Conservation (phyloP, 129 eudicot genomes). For the Smallanthus sonchifolius region DNA sequence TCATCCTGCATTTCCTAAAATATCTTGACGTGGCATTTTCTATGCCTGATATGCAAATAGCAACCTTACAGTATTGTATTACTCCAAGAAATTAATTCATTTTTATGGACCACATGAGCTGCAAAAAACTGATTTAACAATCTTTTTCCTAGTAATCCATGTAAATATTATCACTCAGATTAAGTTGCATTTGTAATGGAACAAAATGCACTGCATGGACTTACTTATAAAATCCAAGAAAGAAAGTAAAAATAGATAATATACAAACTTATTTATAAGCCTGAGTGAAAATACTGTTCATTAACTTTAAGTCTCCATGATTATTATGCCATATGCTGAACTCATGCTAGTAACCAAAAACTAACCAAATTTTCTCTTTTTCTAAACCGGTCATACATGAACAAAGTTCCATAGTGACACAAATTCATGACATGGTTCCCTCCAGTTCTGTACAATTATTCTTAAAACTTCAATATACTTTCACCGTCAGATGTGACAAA, state of each 20-base stretch:
- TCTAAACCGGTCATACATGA: background rate
- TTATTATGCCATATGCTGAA: background rate
- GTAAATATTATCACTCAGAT: background rate
- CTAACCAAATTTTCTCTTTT: background rate
- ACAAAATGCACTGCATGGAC: background rate
- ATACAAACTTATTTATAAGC: background rate
- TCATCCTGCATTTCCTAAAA: background rate
- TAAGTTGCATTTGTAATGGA: background rate
- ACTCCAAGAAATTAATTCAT: background rate
- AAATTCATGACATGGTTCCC: background rate
- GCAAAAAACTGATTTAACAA: background rate
- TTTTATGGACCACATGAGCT: background rate
- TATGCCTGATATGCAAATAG: background rate
- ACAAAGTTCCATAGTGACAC: background rate
- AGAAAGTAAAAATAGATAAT: background rate
- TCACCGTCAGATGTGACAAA: background rate
- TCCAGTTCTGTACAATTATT: background rate
- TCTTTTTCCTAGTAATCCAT: background rate
- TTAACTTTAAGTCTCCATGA: background rate
- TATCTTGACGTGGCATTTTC: background rate
- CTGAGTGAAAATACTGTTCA: background rate
- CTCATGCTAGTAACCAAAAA: background rate
- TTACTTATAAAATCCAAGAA: background rate
- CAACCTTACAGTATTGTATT: background rate
- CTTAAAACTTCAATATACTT: background rate